Base-by-base conservation (phyloP, 768 basidiomycete genomes). In the Phlebiopsis flavidoalba region DNA sequence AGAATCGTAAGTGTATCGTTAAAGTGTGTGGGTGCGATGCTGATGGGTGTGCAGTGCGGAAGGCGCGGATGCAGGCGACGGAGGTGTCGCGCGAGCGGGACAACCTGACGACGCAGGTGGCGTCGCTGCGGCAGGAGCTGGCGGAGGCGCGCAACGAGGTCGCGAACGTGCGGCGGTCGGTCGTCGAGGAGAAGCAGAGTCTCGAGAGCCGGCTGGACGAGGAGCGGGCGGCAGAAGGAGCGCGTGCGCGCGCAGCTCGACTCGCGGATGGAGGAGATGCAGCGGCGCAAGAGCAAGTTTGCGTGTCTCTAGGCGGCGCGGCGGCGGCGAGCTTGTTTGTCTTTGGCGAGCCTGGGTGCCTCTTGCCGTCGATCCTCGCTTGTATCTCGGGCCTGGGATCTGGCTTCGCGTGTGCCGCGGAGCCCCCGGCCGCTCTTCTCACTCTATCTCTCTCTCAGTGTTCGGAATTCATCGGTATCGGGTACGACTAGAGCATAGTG, bases 1-100 rank as follows among this genome's bases (percentile, higher is more conserved):
- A 96, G 73, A 95, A 94, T 69, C 78, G 93, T 94, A 73, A 76
- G 92, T 84, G 12, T 17, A 45, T 43, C 8, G 6, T 11, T 59
- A 7, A 15, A 46, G 36, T 54, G 33, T 49, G 56, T 50, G 8
- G 40, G 10, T 43, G 40, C 36, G 47, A 57, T 47, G 31, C 36
- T 15, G 33, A 33, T 21, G 54, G 49, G 57, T 64, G 31, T 58
- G 36, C 67, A 94, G 91, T 96, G 58, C 91, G 95, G 62, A 96
- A 96, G 75, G 89, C 93, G 6, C 91, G 94, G 40, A 88, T 93
- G 86, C 94, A 95, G 71, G 91, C 93, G 19, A 93, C 90, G 58
- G 94, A 96, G 69, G 76, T 95, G 43, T 89, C 89, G 10, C 83
- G 89, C 53, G 94, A 96, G 73, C 86, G 94, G 49, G 94, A 95